These are phyloP conservation scores for Wickerhamomyces bisporus DNA, from an alignment of 805 yeast genomes.

Conservation along the genomic window DNA sequence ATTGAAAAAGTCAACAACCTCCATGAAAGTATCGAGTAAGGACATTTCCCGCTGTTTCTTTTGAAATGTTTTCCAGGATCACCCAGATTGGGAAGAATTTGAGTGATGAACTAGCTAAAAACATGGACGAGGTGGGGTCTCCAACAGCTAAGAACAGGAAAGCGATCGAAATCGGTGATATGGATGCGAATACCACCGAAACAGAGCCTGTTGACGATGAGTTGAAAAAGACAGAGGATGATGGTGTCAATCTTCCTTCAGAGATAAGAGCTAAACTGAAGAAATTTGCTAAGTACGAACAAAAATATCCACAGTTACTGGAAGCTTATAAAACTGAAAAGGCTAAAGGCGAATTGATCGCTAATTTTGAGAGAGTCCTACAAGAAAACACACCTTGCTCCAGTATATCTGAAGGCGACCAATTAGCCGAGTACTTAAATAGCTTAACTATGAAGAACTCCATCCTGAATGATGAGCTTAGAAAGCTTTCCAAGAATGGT, in stretches of 20 bases:
- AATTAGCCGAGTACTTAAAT: conserved; percentile 62
- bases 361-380: conserved; percentile 60
- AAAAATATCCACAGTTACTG: conserved; percentile 78
- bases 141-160: conserved; percentile 4
- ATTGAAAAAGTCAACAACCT: no score
- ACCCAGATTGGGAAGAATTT: conserved; percentile 61
- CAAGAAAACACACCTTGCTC: conserved; percentile 79
- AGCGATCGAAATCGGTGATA: conserved; percentile 1
- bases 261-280: conserved; percentile 57
- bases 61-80: conserved; percentile 27
- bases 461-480: conserved; percentile 62
- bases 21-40: background rate
- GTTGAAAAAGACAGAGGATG: conserved; percentile 7
- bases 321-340: conserved; percentile 85
- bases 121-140: conserved; percentile 25
- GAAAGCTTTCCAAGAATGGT: conserved; percentile 26
- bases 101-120: conserved; percentile 54
- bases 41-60: background rate
- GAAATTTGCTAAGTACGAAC: conserved; percentile 83
- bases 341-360: conserved; percentile 54
- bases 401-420: conserved; percentile 65
- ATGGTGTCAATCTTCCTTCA: conserved; percentile 36
- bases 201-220: conserved; percentile 1
- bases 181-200: conserved; percentile 2
- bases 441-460: conserved; percentile 56